Evolutionary conservation across 441 rosid species (phyloP).

Genomic region (Eutrema salsugineum): DNA sequence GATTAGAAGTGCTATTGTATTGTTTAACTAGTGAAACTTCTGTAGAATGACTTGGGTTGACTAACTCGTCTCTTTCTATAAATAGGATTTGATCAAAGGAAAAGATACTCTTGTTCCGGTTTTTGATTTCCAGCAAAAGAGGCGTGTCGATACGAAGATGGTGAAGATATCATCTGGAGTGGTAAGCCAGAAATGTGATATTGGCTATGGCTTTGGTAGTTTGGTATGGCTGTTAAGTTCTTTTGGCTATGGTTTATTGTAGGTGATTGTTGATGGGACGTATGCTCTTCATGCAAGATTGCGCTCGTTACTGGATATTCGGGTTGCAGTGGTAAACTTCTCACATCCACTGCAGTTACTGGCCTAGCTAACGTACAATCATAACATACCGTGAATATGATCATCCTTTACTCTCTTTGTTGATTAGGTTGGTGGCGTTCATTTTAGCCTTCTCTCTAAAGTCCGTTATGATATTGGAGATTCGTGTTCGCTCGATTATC

Average conservation of each 20-base stretch:
- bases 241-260: constrained; percentile 18
- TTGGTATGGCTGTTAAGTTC: constrained; percentile 12
- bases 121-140: constrained; percentile 92
- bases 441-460: constrained; percentile 97
- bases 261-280: constrained; percentile 99
- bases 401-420: constrained; percentile 21
- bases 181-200: constrained; percentile 46
- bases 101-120: constrained; percentile 71
- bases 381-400: not conserved
- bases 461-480: constrained; percentile 97
- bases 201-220: not conserved
- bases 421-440: constrained; percentile 96
- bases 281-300: constrained; percentile 91
- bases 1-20: not conserved
- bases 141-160: constrained; percentile 47
- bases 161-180: constrained; percentile 75
- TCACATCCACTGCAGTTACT: constrained; percentile 6
- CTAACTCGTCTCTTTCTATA: constrained; percentile 25
- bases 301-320: constrained; percentile 96
- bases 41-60: constrained; percentile 7
- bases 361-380: not conserved
- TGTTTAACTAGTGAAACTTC: not conserved
- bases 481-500: constrained; percentile 90
- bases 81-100: constrained; percentile 80
- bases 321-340: constrained; percentile 92